Evolutionary conservation across 495 filamentous ascomycete species (phyloP).

Genomic region (Aspergillus olivimuriae): DNA sequence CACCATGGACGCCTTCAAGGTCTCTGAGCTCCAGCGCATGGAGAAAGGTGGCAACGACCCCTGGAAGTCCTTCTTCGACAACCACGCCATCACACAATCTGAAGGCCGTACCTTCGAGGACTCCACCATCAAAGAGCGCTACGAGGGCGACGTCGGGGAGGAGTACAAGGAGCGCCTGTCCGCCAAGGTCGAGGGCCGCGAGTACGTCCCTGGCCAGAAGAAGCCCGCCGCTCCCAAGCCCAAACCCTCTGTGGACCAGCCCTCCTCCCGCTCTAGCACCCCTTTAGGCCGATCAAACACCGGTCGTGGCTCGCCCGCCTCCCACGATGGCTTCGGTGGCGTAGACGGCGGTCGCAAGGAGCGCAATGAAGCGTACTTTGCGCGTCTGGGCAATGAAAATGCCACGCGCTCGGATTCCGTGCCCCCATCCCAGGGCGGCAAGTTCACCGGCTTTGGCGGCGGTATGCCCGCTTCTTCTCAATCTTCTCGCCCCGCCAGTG

Average conservation of each 20-base stretch:
- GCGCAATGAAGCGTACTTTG: constrained; percentile 85
- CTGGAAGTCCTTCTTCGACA: constrained; percentile 81
- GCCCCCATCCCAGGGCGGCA: constrained; percentile 84
- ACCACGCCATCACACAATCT: constrained; percentile 56
- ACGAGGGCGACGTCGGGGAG: constrained; percentile 80
- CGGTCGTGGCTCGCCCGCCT: constrained; percentile 29
- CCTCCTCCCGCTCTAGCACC: constrained; percentile 28
- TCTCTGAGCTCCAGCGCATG: constrained; percentile 79
- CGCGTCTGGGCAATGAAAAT: constrained; percentile 74
- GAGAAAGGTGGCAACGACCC: constrained; percentile 74
- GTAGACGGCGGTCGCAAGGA: constrained; percentile 43
- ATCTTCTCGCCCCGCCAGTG: constrained; percentile 20
- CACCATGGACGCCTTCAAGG: constrained; percentile 97
- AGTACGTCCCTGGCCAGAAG: constrained; percentile 66
- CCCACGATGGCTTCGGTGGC: constrained; percentile 17
- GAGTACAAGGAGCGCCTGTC: constrained; percentile 91
- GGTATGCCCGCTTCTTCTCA: constrained; percentile 36
- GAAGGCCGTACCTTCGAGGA: constrained; percentile 62
- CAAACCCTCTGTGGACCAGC: constrained; percentile 6
- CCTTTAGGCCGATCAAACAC: constrained; percentile 18
- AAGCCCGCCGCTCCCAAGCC: constrained; percentile 26
- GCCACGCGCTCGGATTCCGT: constrained; percentile 64
- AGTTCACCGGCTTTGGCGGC: constrained; percentile 86
- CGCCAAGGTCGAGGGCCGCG: constrained; percentile 75
- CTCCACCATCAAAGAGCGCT: constrained; percentile 71